Base-by-base conservation (phyloP, 2,329 filamentous ascomycete genomes). In the Rhexocercosporidium sp. region DNA sequence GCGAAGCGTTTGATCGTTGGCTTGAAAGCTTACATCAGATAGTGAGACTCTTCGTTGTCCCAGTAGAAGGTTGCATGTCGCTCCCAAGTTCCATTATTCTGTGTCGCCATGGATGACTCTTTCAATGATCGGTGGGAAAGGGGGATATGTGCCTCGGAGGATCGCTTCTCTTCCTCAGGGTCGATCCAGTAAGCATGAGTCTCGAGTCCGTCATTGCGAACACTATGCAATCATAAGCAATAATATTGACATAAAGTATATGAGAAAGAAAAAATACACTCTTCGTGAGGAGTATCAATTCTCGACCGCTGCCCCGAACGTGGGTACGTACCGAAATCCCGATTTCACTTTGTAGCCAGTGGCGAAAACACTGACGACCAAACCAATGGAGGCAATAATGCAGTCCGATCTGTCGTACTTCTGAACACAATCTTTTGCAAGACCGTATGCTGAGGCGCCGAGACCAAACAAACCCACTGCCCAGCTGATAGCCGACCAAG, bases 41-140 rank as follows among this genome's bases (percentile, higher is more conserved):
- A 49, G 27, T 49, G 41, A 14, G 59, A 61, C 22, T 49, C 41
- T 31, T 49, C 59, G 11, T 29, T n/a, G 20, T 34, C 41, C 39
- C 41, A 49, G 25, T 34, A 49, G 29, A 47, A 61, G 3, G 41
- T 61, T 31, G 25, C 41, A 49, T 61, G 59, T 22, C 41, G 41
- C 9, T 61, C 59, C 59, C 59, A 61, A 1, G 41, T 61, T 37
- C 41, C 41, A 22, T 61, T 49, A 14, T 49, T 61, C 4, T 61
- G n/a, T 2, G 27, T 49, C 14, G 27, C 29, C 59, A 61, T 49
- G n/a, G 59, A 61, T 7, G 59, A 31, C 8, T 31, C 25, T 20
- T 61, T 61, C 12, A 61, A 9, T 9, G 27, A 47, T 47, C 27
- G 14, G 18, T 49, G 39, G 16, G 9, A 49, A 4, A 49, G 25